Conservation (phyloP, 2,329 filamentous ascomycete species). For the Neofusicoccum kwambonambiense region DNA sequence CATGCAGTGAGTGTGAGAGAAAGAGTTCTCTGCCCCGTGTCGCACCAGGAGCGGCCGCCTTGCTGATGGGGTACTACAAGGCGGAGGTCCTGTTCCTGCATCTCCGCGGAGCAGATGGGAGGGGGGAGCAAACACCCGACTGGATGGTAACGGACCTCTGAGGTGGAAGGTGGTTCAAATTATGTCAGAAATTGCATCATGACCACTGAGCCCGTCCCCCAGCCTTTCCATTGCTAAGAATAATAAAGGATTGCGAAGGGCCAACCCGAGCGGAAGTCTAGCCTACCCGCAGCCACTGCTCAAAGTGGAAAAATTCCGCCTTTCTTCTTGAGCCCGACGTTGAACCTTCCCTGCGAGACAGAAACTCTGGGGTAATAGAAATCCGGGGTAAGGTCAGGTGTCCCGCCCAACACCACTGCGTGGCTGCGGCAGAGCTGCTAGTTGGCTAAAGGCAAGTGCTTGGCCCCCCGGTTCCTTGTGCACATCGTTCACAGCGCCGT, state of each 20-base stretch:
- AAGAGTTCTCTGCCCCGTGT: background rate
- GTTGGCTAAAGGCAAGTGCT: background rate
- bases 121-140: background rate
- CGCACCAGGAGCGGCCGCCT: background rate
- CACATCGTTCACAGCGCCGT: conserved; percentile 4
- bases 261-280: conserved; percentile 2
- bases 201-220: background rate
- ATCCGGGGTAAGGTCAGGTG: conserved; percentile 14
- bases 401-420: background rate
- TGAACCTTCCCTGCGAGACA: background rate
- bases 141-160: background rate
- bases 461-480: background rate
- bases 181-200: conserved; percentile 16
- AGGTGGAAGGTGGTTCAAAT: conserved; percentile 6
- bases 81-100: background rate
- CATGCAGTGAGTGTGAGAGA: background rate
- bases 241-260: background rate
- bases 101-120: conserved; percentile 1
- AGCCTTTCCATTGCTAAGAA: background rate
- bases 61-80: background rate
- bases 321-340: background rate
- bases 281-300: background rate
- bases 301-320: background rate
- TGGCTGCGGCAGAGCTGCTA: background rate
- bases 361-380: conserved; percentile 17